Conservation (phyloP, 2,329 filamentous ascomycete genomes). For the Xylariales sp. region DNA sequence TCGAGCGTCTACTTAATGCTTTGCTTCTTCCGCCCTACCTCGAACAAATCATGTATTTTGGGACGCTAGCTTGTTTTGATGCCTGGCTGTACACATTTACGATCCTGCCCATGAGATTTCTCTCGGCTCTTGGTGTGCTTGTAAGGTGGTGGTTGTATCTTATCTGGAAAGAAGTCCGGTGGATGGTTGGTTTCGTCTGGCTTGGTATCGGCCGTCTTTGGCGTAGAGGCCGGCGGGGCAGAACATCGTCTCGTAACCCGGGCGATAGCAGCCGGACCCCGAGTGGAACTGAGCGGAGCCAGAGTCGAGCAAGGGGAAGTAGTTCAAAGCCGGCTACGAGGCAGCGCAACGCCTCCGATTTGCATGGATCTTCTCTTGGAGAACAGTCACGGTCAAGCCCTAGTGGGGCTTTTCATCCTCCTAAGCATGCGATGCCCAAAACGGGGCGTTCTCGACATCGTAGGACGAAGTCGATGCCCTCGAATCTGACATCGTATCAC, state of each 20-base stretch:
- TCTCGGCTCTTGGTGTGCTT: slow-evolving; percentile 82
- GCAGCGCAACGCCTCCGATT: slow-evolving; percentile 42
- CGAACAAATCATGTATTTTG: slow-evolving; percentile 88
- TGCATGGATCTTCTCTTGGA: slow-evolving; percentile 28
- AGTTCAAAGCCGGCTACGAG: slow-evolving; percentile 32
- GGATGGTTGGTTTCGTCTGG: slow-evolving; percentile 81
- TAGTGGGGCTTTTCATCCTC: slow-evolving; percentile 48
- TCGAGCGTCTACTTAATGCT: slow-evolving; percentile 91
- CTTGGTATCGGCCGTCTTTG: slow-evolving; percentile 83
- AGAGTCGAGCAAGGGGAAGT: slow-evolving; percentile 49
- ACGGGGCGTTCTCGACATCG: slow-evolving; percentile 67
- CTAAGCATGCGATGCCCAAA: slow-evolving; percentile 50
- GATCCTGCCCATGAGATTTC: slow-evolving; percentile 88
- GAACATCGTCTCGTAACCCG: slow-evolving; percentile 47
- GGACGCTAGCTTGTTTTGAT: slow-evolving; percentile 89
- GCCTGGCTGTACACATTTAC: slow-evolving; percentile 98
- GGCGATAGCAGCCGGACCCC: slow-evolving; percentile 43
- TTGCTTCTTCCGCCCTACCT: slow-evolving; percentile 83
- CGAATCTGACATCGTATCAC: slow-evolving; percentile 84
- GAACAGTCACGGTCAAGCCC: slow-evolving; percentile 42
- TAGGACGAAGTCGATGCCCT: slow-evolving; percentile 85
- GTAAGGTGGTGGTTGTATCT: slow-evolving; percentile 82
- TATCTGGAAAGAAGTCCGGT: slow-evolving; percentile 76
- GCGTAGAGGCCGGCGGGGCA: slow-evolving; percentile 67
- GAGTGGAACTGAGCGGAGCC: slow-evolving; percentile 55